These are phyloP conservation scores for Coelastrella sp. DNA, from an alignment of 139 green algal species.

Conservation along the genomic window DNA sequence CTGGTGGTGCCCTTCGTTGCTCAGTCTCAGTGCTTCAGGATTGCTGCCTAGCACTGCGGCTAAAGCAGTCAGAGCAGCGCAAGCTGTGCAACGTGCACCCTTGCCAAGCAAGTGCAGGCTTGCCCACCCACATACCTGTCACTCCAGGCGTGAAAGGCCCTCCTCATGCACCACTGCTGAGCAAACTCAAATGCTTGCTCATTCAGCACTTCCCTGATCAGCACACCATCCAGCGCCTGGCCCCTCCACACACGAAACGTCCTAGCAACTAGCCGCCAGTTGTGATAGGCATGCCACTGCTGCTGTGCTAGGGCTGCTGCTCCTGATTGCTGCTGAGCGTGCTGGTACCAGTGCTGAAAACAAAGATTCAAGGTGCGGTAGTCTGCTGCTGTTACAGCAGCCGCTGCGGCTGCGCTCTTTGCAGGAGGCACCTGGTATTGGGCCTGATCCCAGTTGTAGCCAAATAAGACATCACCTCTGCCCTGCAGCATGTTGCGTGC, in stretches of 20 bases:
- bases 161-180: not conserved
- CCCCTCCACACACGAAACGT: not conserved
- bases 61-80: too few relatives aligned
- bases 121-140: not conserved
- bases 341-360: not conserved
- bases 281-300: conserved; percentile 16
- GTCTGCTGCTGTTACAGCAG: conserved; percentile 8
- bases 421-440: too few relatives aligned
- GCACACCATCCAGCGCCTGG: not conserved
- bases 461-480: too few relatives aligned
- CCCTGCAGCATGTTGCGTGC: too few relatives aligned
- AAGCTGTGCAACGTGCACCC: too few relatives aligned
- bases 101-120: too few relatives aligned
- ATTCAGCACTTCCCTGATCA: not conserved
- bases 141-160: not conserved
- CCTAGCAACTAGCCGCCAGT: not conserved
- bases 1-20: too few relatives aligned
- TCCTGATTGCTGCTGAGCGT: not conserved
- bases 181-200: not conserved
- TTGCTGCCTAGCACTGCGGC: too few relatives aligned
- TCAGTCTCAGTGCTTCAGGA: too few relatives aligned
- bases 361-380: not conserved
- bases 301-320: conserved; percentile 13
- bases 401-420: too few relatives aligned
- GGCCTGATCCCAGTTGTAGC: too few relatives aligned